A percentile compares a stretch with the other conserved stretches of the same genome.
Evolutionary conservation across 2,329 filamentous ascomycete species (phyloP).

Genomic region (Hansfordia pulvinata): DNA sequence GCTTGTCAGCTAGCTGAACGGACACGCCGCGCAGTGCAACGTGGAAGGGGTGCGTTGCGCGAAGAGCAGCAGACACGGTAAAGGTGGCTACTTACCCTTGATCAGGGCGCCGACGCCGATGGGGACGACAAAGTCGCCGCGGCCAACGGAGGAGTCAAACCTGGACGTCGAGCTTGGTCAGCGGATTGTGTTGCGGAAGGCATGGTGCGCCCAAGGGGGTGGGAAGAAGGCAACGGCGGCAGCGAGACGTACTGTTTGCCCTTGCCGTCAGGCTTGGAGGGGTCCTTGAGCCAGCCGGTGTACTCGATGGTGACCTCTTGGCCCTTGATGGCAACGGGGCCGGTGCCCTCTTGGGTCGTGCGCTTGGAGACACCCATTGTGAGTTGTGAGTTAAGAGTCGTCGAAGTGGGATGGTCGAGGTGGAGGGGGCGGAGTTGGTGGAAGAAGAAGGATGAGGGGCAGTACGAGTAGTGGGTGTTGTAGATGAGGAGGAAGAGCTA

Average conservation of each 20-base stretch:
- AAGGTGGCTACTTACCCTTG: slow-evolving; percentile 44
- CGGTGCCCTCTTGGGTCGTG: slow-evolving; percentile 45
- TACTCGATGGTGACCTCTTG: slow-evolving; percentile 81
- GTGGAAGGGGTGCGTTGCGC: too few relatives aligned
- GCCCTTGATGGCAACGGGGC: slow-evolving; percentile 45
- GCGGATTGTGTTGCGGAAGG: slow-evolving; percentile 6
- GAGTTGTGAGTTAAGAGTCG: slow-evolving; percentile 8
- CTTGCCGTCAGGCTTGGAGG: slow-evolving; percentile 43
- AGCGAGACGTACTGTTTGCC: slow-evolving; percentile 51
- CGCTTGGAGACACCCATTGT: slow-evolving; percentile 66
- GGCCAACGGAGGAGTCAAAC: slow-evolving; percentile 77
- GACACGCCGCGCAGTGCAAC: too few relatives aligned
- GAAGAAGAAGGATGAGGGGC: too few relatives aligned
- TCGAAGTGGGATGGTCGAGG: slow-evolving; percentile 5
- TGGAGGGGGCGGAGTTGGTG: neutral
- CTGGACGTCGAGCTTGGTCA: too few relatives aligned
- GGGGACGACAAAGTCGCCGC: slow-evolving; percentile 59
- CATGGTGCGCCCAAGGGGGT: slow-evolving; percentile 6
- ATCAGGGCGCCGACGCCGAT: slow-evolving; percentile 85
- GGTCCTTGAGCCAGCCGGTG: slow-evolving; percentile 73
- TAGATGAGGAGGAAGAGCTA: too few relatives aligned
- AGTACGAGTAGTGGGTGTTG: too few relatives aligned
- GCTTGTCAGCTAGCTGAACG: slow-evolving; percentile 5
- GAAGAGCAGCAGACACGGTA: slow-evolving; percentile 1
- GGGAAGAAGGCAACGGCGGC: slow-evolving; percentile 2